Percentiles rank a stretch among this genome's conserved stretches.
phyloP scores from a whole-genome alignment of 495 filamentous ascomycete species.

The Penicillium waksmanii region DNA sequence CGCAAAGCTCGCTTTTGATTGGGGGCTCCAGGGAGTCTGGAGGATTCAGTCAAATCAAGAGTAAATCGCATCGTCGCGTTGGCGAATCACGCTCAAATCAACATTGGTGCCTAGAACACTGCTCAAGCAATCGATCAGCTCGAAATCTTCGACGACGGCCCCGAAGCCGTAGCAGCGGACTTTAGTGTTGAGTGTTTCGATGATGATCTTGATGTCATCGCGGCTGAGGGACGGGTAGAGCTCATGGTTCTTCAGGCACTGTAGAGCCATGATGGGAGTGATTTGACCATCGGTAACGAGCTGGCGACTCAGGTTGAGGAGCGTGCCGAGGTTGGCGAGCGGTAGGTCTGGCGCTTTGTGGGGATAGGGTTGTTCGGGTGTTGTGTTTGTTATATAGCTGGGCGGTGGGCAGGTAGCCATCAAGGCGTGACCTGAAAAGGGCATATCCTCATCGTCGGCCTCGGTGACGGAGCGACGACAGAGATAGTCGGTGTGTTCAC shows the following conservation, averaged over 20 bases:
- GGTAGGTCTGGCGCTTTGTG: constrained; percentile 57
- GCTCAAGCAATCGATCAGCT: constrained; percentile 83
- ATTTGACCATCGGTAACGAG: constrained; percentile 90
- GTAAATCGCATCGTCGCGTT: constrained; percentile 44
- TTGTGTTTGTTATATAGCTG: constrained; percentile 49
- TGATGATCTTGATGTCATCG: constrained; percentile 73
- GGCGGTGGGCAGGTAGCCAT: constrained; percentile 86
- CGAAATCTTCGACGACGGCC: constrained; percentile 74
- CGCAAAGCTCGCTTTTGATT: background rate
- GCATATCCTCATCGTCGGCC: constrained; percentile 52
- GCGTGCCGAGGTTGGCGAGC: constrained; percentile 72
- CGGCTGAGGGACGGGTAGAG: constrained; percentile 63
- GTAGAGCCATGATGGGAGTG: constrained; percentile 96
- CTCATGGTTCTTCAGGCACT: constrained; percentile 74
- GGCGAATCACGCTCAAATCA: constrained; percentile 43
- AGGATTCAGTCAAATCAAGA: constrained; percentile 21
- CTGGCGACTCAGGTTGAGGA: constrained; percentile 82
- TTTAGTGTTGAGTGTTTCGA: constrained; percentile 73
- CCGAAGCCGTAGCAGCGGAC: constrained; percentile 93
- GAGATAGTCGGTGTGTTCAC: constrained; percentile 83
- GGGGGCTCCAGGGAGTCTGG: background rate
- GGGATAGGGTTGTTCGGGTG: constrained; percentile 44
- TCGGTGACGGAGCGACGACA: constrained; percentile 51
- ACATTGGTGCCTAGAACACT: constrained; percentile 67
- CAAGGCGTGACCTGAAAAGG: constrained; percentile 77